Percentiles rank a stretch among this genome's conserved stretches.
These are phyloP conservation scores for Rhizopogon vinicolor DNA, from an alignment of 768 basidiomycete species.

Conservation along the genomic window DNA sequence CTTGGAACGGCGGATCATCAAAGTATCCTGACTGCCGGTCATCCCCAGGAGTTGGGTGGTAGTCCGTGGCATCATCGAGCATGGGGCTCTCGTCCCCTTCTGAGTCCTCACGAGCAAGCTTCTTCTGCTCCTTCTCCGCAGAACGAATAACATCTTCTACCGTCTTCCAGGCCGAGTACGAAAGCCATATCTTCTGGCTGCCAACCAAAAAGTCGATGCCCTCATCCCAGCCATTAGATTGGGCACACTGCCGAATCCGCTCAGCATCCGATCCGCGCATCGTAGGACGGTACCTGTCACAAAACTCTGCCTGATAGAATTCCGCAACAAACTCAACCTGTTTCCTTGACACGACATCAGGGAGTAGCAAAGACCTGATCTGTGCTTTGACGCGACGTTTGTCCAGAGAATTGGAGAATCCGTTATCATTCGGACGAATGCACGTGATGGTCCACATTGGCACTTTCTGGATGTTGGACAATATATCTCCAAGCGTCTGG, in stretches of 20 bases:
- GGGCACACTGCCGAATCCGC: constrained; percentile 45
- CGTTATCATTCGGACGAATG: constrained; percentile 62
- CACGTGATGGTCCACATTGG: constrained; percentile 54
- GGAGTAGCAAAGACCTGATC: constrained; percentile 47
- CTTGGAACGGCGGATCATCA: constrained; percentile 26
- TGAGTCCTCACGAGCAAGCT: constrained; percentile 32
- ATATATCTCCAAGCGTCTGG: constrained; percentile 43
- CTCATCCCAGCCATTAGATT: constrained; percentile 48
- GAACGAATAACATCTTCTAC: constrained; percentile 53
- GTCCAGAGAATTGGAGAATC: constrained; percentile 59
- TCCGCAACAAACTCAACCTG: constrained; percentile 50
- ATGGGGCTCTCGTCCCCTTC: constrained; percentile 45
- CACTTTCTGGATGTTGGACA: constrained; percentile 40
- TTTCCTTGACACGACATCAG: constrained; percentile 46
- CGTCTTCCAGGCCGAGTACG: constrained; percentile 54
- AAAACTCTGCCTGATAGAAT: constrained; percentile 44
- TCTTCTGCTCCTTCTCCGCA: constrained; percentile 45
- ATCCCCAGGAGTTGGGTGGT: constrained; percentile 27
- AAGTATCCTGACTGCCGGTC: constrained; percentile 28
- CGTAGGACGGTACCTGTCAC: constrained; percentile 48
- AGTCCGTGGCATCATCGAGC: constrained; percentile 35
- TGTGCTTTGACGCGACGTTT: constrained; percentile 58
- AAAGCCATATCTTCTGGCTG: constrained; percentile 49
- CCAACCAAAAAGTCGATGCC: constrained; percentile 53
- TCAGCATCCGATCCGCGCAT: constrained; percentile 43